Percentiles rank a stretch among this genome's conserved stretches.
Conservation (phyloP, 1,284 basidiomycete species). For the Marasmius oreades region DNA sequence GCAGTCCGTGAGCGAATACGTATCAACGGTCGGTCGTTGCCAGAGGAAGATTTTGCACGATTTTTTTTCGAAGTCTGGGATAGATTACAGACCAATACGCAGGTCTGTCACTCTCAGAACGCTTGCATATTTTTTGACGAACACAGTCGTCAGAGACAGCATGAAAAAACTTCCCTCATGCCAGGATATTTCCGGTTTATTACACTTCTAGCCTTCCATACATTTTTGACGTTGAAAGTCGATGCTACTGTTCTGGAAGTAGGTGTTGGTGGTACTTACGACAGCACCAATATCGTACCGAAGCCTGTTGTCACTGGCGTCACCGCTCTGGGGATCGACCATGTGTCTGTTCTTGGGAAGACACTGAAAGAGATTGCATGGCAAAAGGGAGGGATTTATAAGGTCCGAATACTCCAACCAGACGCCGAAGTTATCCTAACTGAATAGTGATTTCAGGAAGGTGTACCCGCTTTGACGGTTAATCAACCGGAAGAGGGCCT, state of each 20-base stretch:
- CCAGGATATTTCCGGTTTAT: conserved; percentile 95
- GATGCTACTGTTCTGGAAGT: conserved; percentile 96
- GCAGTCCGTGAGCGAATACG: conserved; percentile 95
- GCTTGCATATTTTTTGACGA: conserved; percentile 2
- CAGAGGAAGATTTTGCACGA: conserved; percentile 83
- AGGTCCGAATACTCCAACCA: conserved; percentile 41
- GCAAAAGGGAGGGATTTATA: conserved; percentile 98
- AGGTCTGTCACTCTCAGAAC: conserved; percentile 37
- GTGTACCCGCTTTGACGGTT: conserved; percentile 84
- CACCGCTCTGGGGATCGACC: conserved; percentile 90
- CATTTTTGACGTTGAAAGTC: conserved; percentile 78
- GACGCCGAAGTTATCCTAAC: conserved; percentile 10
- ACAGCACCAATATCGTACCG: conserved; percentile 96
- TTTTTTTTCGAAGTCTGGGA: conserved; percentile 99
- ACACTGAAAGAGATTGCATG: conserved; percentile 89
- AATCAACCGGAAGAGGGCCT: conserved; percentile 71
- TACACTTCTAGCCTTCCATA: conserved; percentile 90
- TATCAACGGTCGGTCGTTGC: conserved; percentile 87
- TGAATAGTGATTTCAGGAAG: conserved; percentile 42
- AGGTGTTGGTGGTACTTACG: conserved; percentile 92
- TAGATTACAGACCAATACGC: conserved; percentile 65
- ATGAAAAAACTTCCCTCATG: conserved; percentile 61
- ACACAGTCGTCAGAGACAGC: conserved; percentile 40
- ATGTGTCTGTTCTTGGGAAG: conserved; percentile 87
- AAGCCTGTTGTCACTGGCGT: conserved; percentile 88